These are phyloP conservation scores for Nitzschia inconspicua DNA, from an alignment of 108 stramenopile genomes.

Conservation along the genomic window DNA sequence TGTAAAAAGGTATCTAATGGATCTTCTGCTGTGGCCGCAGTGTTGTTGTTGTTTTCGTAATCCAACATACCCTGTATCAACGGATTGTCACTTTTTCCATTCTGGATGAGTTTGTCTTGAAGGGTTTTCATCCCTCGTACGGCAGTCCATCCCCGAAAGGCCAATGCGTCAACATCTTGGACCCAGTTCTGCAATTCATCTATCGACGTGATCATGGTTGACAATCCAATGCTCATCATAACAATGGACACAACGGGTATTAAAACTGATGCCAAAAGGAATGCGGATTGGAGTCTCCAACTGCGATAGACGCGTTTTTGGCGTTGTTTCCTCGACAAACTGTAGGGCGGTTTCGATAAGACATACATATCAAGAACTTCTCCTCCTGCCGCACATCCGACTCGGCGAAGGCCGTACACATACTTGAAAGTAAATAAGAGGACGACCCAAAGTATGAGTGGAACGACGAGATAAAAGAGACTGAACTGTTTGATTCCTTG, in stretches of 20 bases:
- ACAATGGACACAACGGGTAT: slow-evolving; percentile 27
- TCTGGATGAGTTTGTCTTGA: background rate
- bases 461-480: slow-evolving; percentile 15
- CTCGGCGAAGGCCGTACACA: background rate
- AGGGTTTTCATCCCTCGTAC: slow-evolving; percentile 4
- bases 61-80: slow-evolving; percentile 13
- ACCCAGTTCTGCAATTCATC: slow-evolving; percentile 11
- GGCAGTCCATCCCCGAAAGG: slow-evolving; percentile 20
- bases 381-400: slow-evolving; percentile 51
- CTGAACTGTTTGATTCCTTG: slow-evolving; percentile 22
- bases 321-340: slow-evolving; percentile 22
- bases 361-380: slow-evolving; percentile 25
- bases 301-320: slow-evolving; percentile 15
- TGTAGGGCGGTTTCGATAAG: slow-evolving; percentile 19
- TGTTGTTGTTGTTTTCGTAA: background rate
- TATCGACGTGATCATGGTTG: slow-evolving; percentile 6
- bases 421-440: slow-evolving; percentile 24
- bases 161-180: slow-evolving; percentile 33
- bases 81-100: no score
- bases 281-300: slow-evolving; percentile 39
- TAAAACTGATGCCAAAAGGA: slow-evolving; percentile 20
- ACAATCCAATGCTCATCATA: slow-evolving; percentile 23
- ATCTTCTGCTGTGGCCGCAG: background rate
- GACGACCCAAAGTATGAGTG: slow-evolving; percentile 23
- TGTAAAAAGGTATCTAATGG: background rate